These are phyloP conservation scores for Gossypium schwendimanii DNA, from an alignment of 441 rosid species.

Conservation along the genomic window DNA sequence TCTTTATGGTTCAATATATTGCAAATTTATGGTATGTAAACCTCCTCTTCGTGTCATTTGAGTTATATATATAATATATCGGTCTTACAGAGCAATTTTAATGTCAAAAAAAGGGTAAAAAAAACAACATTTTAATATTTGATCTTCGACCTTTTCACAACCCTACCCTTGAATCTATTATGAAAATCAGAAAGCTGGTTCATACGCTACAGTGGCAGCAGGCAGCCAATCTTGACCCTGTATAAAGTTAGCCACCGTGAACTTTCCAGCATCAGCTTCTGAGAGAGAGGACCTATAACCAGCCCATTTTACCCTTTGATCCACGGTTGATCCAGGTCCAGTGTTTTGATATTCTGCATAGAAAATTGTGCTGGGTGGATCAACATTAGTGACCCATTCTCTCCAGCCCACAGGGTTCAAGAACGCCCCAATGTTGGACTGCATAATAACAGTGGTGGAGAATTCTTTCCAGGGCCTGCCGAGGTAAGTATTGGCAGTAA, in stretches of 20 bases:
- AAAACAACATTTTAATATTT: not conserved
- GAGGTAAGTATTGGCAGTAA: constrained; percentile 46
- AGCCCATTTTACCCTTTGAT: constrained; percentile 45
- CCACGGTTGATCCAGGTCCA: constrained; percentile 42
- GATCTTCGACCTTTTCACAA: not conserved
- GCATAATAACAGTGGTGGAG: constrained; percentile 66
- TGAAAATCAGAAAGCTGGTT: constrained; percentile 24
- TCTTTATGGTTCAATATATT: not conserved
- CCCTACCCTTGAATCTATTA: not conserved
- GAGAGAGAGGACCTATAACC: constrained; percentile 48
- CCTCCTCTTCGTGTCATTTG: not conserved
- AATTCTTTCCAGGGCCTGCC: constrained; percentile 76
- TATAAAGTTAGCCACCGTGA: constrained; percentile 47
- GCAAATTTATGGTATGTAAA: not conserved
- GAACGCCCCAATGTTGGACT: constrained; percentile 37
- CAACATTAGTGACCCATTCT: constrained; percentile 42
- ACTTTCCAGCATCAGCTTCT: constrained; percentile 38
- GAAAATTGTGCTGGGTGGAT: constrained; percentile 47
- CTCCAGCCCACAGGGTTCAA: constrained; percentile 52
- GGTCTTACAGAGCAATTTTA: not conserved
- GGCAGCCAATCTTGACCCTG: constrained; percentile 56
- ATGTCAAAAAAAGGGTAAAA: not conserved
- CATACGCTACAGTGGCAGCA: constrained; percentile 28
- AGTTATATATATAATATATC: not conserved
- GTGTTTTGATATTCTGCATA: constrained; percentile 59